Base-by-base conservation (phyloP, 495 filamentous ascomycete species). In the Annulohypoxylon moriforme region DNA sequence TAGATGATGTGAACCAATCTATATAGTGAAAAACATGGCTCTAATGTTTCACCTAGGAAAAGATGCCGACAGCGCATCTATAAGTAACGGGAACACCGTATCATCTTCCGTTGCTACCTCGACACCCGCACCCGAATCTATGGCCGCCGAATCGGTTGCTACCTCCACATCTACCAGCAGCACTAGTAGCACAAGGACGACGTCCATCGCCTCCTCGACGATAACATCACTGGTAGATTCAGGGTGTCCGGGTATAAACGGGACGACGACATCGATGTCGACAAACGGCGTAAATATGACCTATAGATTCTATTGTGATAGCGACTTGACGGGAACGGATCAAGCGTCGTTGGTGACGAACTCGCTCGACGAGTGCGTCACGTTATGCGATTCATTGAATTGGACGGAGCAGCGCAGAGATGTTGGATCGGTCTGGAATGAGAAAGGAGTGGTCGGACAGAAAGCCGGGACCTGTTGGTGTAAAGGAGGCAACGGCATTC, bases 321-420 rank as follows among this genome's bases (percentile, higher is more conserved):
- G 60, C 68, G 68, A 70, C 61, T 31, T 70, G 53, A 70, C 60
- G 60, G 68, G 68, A 34, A 60, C 22, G 14, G 11, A 36, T 34
- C 53, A 44, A 11, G 60, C 61, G 10, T 44, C 52, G 18, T 36
- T 65, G 29, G 44, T 55, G 9, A 47, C 46, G 25, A 60, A 29
- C 27, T 70, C 68, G 1, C 36, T 70, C 0, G 60, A 70, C 11
- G 53, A 70, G 25, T 70, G 68, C 25, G 29, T 70, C 24, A 34
- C 33, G 44, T n/a, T 71, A n/a, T 71, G 61, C 61, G 68, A 71
- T 38, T 71, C 68, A 27, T 29, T 71, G 29, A 71, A 71, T 24
- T 55, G 25, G 27, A 36, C 11, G 2, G 61, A 71, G 49, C 49
- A 57, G 7, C 61, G 61, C n/a, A 56, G 9, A 2, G 55, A 71